phyloP scores from a whole-genome alignment of 768 basidiomycete species.

The Ramaria rubella region DNA sequence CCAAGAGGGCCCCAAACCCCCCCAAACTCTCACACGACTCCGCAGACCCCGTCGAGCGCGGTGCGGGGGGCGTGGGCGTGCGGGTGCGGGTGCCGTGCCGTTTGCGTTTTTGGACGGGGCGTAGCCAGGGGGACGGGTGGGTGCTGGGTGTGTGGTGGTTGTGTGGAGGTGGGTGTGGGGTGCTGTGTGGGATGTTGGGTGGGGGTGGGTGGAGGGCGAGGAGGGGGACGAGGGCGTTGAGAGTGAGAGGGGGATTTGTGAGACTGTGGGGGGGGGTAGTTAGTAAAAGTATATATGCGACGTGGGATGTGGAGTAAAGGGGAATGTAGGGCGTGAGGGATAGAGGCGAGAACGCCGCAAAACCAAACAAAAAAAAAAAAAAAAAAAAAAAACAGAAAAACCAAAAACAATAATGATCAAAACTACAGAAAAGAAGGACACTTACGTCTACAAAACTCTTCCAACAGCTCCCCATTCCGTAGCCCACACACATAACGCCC shows the following conservation, averaged over 20 bases:
- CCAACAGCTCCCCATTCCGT: constrained; percentile 86
- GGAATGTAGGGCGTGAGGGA: background rate
- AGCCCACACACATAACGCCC: constrained; percentile 89
- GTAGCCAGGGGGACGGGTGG: background rate
- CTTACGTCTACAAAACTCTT: constrained; percentile 84
- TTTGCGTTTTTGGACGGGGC: background rate
- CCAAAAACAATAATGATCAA: background rate
- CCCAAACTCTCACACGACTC: too few relatives aligned
- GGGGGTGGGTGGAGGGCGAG: too few relatives aligned
- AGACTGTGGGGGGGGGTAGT: too few relatives aligned
- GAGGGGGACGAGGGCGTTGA: background rate
- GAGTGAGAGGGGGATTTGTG: background rate
- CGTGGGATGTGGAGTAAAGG: too few relatives aligned
- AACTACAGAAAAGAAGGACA: constrained; percentile 26
- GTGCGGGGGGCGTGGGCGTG: too few relatives aligned
- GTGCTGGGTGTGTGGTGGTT: background rate
- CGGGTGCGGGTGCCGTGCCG: too few relatives aligned
- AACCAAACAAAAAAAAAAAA: background rate
- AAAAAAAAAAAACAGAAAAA: background rate
- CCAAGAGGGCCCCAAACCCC: too few relatives aligned
- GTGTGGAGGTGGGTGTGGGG: background rate
- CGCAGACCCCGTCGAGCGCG: too few relatives aligned
- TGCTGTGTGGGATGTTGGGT: too few relatives aligned
- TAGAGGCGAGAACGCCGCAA: background rate
- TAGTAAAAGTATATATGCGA: too few relatives aligned